These are phyloP conservation scores for Cryphonectria carpinicola DNA, from an alignment of 2,329 filamentous ascomycete genomes.

Conservation along the genomic window DNA sequence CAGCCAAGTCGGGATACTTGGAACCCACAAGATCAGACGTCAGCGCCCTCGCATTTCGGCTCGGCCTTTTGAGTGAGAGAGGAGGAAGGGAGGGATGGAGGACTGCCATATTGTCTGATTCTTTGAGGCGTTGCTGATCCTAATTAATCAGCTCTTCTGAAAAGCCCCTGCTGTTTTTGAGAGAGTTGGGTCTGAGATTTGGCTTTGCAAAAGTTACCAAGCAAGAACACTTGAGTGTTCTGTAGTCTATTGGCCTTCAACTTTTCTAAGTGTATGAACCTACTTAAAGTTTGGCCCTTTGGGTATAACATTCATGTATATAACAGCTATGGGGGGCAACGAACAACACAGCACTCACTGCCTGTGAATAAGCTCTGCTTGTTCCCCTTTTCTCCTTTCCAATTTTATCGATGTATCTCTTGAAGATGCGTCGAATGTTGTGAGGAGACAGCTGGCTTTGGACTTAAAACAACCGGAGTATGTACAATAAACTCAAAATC, in stretches of 20 bases:
- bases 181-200: not conserved
- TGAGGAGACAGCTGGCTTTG: not conserved
- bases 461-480: not conserved
- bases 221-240: not conserved
- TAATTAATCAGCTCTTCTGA: not conserved
- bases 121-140: not conserved
- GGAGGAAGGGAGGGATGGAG: not conserved
- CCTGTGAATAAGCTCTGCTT: not conserved
- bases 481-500: not conserved
- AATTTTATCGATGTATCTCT: not conserved
- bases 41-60: too few relatives aligned
- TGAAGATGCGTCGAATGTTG: not conserved
- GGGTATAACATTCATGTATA: not conserved
- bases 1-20: conserved; percentile 1
- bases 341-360: not conserved
- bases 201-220: not conserved
- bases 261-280: not conserved
- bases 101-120: not conserved
- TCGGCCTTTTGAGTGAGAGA: not conserved
- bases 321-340: not conserved
- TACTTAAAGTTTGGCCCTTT: not conserved
- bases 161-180: not conserved
- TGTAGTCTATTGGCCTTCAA: not conserved
- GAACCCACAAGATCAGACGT: not conserved
- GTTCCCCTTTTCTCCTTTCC: not conserved